Base-by-base conservation (phyloP, 768 basidiomycete genomes). In the Trametes gibbosa region DNA sequence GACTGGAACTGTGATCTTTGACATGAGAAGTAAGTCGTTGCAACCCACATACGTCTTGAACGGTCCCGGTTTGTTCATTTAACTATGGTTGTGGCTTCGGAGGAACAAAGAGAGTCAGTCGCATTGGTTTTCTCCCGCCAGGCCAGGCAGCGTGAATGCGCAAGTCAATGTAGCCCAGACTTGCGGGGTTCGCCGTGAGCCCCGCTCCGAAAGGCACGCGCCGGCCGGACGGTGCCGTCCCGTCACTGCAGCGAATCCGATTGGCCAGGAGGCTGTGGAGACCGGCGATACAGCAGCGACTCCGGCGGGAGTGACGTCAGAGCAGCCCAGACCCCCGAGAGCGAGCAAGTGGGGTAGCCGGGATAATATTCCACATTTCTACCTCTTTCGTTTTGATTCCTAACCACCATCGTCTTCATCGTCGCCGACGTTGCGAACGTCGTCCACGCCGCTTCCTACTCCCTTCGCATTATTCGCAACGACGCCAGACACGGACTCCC, bases 241-340 rank as follows among this genome's bases (percentile, higher is more conserved):
- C 32, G 24, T 24, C 24, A 5, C 50, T 19, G 4, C 3, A 21
- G 24, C 10, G 7, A 17, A n/a, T 34, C 16, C 48, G 50, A 56
- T 61, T 61, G 60, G 60, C 55, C 12, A 21, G 12, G n/a, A 32
- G 27, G 3, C 35, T 27, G 59, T 61, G 59, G 59, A 50, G 59
- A 43, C 49, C 34, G 55, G 55, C 25, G 37, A 32, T 37, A 25
- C 40, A 47, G 45, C 50, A 45, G 35, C 23, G 27, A 9, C 13
- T 13, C 40, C 51, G 56, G 61, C 61, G 10, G 34, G 23, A 24
- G n/a, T 62, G 61, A 62, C 61, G 56, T 62, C 61, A 62, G 42
- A 48, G 9, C 10, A 40, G 56, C 34, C 61, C 50, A 56, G 56
- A 50, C 61, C 61, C 24, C 59, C 53, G 53, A 19, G 29, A 45